phyloP scores from a whole-genome alignment of 176 grass and related monocot species.

The Typha latifolia region DNA sequence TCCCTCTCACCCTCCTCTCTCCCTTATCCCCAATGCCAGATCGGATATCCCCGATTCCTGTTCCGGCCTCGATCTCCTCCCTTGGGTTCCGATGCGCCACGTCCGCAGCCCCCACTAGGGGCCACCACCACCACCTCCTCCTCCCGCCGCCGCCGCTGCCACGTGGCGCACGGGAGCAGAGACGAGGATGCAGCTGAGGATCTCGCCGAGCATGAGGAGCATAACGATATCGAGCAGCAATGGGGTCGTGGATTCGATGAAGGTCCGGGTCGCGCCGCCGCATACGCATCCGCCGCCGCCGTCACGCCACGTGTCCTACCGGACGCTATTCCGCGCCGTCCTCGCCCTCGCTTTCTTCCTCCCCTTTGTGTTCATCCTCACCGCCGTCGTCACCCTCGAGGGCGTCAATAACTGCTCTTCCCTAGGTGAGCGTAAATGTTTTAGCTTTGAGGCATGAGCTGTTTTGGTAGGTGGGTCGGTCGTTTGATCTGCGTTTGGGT shows the following conservation, averaged over 20 bases:
- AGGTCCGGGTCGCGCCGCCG: conserved; percentile 73
- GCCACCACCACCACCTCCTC: conserved; percentile 32
- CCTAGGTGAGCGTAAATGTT: conserved; percentile 43
- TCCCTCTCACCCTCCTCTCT: no score
- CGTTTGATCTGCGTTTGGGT: background rate
- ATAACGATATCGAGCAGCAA: conserved; percentile 98
- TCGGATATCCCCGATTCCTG: no score
- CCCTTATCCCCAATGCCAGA: no score
- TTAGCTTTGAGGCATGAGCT: conserved; percentile 2
- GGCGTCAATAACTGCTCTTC: conserved; percentile 83
- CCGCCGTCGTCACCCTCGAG: conserved; percentile 75
- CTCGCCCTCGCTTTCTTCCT: conserved; percentile 39
- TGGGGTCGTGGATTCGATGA: conserved; percentile 90
- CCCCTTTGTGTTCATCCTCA: conserved; percentile 49
- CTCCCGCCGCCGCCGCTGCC: conserved; percentile 34
- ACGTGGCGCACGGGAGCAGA: conserved; percentile 35
- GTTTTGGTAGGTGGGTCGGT: conserved; percentile 3
- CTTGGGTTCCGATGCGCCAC: background rate
- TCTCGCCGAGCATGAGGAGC: conserved; percentile 99
- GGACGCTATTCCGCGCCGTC: conserved; percentile 31
- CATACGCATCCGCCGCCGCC: conserved; percentile 20
- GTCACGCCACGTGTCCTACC: conserved; percentile 29
- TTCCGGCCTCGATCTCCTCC: no score
- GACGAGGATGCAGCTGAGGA: conserved; percentile 93
- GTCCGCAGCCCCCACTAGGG: background rate